Percentiles rank a stretch among this genome's conserved stretches.
These are phyloP conservation scores for Fusarium sterilihyphosum DNA, from an alignment of 2,329 filamentous ascomycete species.

Conservation along the genomic window DNA sequence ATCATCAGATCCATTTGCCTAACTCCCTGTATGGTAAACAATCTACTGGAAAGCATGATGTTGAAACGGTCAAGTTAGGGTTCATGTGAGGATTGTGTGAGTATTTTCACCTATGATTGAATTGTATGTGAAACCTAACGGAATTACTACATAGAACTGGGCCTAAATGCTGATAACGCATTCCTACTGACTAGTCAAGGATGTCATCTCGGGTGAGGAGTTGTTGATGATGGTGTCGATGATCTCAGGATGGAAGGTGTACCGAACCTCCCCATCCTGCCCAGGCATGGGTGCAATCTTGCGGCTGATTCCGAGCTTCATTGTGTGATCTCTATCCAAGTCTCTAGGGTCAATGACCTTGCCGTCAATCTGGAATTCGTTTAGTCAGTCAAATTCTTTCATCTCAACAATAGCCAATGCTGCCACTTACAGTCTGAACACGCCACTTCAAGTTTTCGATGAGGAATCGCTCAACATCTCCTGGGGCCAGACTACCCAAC, in stretches of 20 bases:
- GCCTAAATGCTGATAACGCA: not conserved
- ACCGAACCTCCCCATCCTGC: not conserved
- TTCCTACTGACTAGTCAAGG: not conserved
- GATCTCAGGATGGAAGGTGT: not conserved
- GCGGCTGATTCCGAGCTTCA: not conserved
- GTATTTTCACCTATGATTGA: too few relatives aligned
- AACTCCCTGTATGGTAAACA: too few relatives aligned
- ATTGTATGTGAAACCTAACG: too few relatives aligned
- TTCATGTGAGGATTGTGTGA: too few relatives aligned
- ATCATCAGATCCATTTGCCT: too few relatives aligned
- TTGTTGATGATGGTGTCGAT: not conserved
- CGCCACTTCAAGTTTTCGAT: not conserved
- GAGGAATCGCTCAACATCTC: not conserved
- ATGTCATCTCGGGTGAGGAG: not conserved
- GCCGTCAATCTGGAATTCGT: not conserved
- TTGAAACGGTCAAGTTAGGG: too few relatives aligned
- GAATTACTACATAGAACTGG: too few relatives aligned
- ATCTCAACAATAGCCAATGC: not conserved
- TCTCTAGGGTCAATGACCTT: not conserved
- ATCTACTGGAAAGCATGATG: too few relatives aligned
- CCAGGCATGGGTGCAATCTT: not conserved
- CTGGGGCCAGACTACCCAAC: not conserved
- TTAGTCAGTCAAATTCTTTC: not conserved
- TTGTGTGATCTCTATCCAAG: not conserved
- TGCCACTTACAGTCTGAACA: not conserved